Percentiles rank a stretch among this genome's conserved stretches.
These are phyloP conservation scores for Oryza brachyantha DNA, from an alignment of 176 grass and related monocot genomes.

Conservation along the genomic window DNA sequence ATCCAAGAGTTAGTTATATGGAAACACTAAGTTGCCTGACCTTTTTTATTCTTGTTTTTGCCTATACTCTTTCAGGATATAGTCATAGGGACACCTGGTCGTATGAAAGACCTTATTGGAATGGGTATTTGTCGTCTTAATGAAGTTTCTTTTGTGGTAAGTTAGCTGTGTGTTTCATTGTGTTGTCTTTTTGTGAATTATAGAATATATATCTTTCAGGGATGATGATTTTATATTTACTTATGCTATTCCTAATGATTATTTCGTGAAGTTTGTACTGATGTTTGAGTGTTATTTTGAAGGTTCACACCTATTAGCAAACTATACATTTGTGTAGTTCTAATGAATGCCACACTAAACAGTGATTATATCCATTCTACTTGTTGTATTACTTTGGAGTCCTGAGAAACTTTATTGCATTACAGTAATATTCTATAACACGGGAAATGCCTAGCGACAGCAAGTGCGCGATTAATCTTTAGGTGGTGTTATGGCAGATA, in stretches of 20 bases:
- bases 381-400: neutral
- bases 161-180: conserved; percentile 10
- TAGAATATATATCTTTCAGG: neutral
- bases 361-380: neutral
- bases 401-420: neutral
- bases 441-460: neutral
- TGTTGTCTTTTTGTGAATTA: conserved; percentile 4
- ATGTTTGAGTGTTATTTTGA: conserved; percentile 1
- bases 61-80: conserved; percentile 72
- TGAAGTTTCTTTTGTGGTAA: conserved; percentile 90
- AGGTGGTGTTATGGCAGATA: neutral
- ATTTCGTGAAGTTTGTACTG: neutral
- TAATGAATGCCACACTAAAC: neutral
- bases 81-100: conserved; percentile 90
- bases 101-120: conserved; percentile 98
- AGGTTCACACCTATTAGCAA: neutral
- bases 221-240: neutral
- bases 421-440: conserved; percentile 1
- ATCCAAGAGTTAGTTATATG: neutral
- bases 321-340: neutral
- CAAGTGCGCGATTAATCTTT: neutral
- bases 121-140: conserved; percentile 77
- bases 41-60: neutral
- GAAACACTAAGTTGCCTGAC: neutral
- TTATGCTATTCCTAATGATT: neutral